phyloP scores from a whole-genome alignment of 768 basidiomycete species.

The Mycena chlorophos region DNA sequence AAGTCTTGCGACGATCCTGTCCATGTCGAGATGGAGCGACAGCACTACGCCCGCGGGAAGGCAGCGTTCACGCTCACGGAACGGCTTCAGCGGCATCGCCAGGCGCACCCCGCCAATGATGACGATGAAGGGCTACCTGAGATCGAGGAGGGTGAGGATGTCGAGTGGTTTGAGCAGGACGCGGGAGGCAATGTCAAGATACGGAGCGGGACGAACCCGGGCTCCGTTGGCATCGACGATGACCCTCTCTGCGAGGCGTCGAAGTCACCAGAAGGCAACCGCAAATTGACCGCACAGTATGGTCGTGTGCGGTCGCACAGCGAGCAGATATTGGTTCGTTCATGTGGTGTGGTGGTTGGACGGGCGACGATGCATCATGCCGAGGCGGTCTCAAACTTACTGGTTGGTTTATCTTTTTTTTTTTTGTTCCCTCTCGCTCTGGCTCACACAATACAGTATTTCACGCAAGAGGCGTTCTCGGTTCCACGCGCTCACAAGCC shows the following conservation, averaged over 20 bases:
- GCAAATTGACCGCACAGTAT: conserved; percentile 25
- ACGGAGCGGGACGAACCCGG: not conserved
- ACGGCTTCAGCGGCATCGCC: conserved; percentile 11
- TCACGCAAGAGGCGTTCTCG: conserved; percentile 19
- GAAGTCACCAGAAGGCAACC: conserved; percentile 1
- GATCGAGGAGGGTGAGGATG: not conserved
- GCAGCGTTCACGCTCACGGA: conserved; percentile 17
- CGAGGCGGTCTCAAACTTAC: conserved; percentile 21
- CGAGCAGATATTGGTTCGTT: conserved; percentile 29
- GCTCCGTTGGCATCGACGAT: not conserved
- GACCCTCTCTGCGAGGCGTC: not conserved
- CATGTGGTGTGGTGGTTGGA: conserved; percentile 33
- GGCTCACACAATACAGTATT: not conserved
- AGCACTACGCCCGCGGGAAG: conserved; percentile 4
- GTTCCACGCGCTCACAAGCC: conserved; percentile 17
- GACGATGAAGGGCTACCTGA: not conserved
- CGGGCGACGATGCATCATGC: conserved; percentile 27
- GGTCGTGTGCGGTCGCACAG: conserved; percentile 30
- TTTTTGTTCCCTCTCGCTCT: conserved; percentile 11
- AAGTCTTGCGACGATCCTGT: conserved; percentile 12
- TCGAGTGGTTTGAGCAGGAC: conserved; percentile 1
- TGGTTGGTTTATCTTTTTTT: conserved; percentile 20
- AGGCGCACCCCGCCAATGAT: conserved; percentile 5
- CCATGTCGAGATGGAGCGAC: conserved; percentile 12
- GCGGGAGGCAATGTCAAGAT: not conserved